Evolutionary conservation across 805 yeast genomes (phyloP).

Genomic region (Hanseniaspora nectarophila): DNA sequence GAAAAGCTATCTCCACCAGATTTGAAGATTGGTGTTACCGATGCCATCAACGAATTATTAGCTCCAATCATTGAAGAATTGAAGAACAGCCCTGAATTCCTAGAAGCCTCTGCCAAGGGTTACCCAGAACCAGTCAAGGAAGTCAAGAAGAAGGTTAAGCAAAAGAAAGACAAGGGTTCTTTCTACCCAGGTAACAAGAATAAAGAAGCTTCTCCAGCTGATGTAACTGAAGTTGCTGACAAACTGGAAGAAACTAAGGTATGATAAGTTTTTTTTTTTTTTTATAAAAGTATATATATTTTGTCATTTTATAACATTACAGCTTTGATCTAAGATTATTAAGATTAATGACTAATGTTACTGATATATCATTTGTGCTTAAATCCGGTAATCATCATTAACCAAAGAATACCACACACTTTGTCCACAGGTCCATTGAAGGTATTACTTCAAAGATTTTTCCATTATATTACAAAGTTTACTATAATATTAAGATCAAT

Average conservation of each 20-base stretch:
- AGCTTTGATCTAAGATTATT: too few species aligned
- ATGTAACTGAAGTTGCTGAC: slow-evolving; percentile 25
- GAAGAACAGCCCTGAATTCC: slow-evolving; percentile 53
- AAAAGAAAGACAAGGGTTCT: slow-evolving; percentile 79
- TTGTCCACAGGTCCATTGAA: too few species aligned
- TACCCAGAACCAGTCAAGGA: slow-evolving; percentile 64
- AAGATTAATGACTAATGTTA: too few species aligned
- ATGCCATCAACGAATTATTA: slow-evolving; percentile 64
- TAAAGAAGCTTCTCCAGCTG: slow-evolving; percentile 26
- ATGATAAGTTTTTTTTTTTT: too few species aligned
- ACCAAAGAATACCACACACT: too few species aligned
- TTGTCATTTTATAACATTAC: too few species aligned
- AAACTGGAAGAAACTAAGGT: slow-evolving; percentile 21
- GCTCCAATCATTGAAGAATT: slow-evolving; percentile 73
- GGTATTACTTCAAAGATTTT: too few species aligned
- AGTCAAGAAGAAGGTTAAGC: slow-evolving; percentile 55
- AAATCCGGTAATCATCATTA: too few species aligned
- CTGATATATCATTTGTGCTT: too few species aligned
- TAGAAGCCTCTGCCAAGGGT: slow-evolving; percentile 62
- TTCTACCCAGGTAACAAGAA: slow-evolving; percentile 61
- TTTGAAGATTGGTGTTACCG: slow-evolving; percentile 83
- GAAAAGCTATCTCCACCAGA: slow-evolving; percentile 84
- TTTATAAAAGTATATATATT: neutral
- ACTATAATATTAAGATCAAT: too few species aligned
- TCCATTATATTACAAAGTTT: too few species aligned